These are phyloP conservation scores for Juglanconis oblonga DNA, from an alignment of 2,329 filamentous ascomycete species.

Conservation along the genomic window DNA sequence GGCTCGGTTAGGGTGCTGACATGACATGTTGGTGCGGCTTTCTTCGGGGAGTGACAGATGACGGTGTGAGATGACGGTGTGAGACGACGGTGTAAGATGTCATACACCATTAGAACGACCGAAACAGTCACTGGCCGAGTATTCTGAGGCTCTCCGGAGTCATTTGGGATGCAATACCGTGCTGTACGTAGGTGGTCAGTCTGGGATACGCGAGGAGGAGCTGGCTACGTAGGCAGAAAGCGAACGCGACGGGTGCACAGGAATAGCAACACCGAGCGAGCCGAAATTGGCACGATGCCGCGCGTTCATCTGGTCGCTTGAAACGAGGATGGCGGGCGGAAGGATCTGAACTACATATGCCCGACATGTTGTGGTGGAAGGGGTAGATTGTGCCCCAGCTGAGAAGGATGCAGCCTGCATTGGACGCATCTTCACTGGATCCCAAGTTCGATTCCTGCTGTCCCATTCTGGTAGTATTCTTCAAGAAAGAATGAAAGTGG, in stretches of 20 bases:
- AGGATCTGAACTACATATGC: neutral
- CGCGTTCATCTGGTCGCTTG: neutral
- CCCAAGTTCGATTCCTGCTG: neutral
- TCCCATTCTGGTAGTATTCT: neutral
- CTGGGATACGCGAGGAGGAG: neutral
- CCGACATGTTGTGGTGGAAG: neutral
- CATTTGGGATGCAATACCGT: too few species aligned
- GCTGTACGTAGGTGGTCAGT: too few species aligned
- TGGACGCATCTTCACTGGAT: neutral
- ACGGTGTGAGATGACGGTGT: neutral
- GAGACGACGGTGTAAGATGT: too few species aligned
- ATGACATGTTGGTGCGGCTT: neutral
- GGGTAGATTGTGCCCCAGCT: neutral
- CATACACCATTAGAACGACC: too few species aligned
- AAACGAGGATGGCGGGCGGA: neutral
- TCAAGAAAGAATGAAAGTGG: too few species aligned
- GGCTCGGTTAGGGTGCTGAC: slow-evolving; percentile 5
- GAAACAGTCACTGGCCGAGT: too few species aligned
- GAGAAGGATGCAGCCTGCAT: neutral
- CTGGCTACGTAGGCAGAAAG: neutral
- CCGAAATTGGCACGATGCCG: neutral
- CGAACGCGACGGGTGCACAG: neutral
- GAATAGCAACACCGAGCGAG: neutral
- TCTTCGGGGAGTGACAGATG: neutral
- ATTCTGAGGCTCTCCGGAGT: too few species aligned